Conservation (phyloP, 2,329 filamentous ascomycete species). For the Chaetomiaceae sp. region DNA sequence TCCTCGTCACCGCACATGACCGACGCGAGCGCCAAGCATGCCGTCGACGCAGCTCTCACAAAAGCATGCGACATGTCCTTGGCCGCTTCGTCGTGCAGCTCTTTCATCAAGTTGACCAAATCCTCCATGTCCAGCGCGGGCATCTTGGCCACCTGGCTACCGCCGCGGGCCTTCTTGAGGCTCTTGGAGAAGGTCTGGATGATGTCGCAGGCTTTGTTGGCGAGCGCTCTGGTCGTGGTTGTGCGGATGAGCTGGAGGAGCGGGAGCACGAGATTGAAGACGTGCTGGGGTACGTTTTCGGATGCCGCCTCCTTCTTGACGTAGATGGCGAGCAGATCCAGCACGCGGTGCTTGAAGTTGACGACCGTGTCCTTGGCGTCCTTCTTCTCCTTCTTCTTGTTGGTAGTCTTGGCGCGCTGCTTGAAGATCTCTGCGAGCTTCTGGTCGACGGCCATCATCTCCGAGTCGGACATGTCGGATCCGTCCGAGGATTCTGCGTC, state of each 20-base stretch:
- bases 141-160: slow-evolving; percentile 40
- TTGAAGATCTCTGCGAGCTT: slow-evolving; percentile 83
- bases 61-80: slow-evolving; percentile 64
- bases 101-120: slow-evolving; percentile 55
- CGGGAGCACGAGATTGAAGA: slow-evolving; percentile 68
- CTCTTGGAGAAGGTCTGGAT: slow-evolving; percentile 68
- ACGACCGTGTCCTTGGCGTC: slow-evolving; percentile 84
- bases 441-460: slow-evolving; percentile 86
- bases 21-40: slow-evolving; percentile 63
- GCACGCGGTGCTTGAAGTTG: slow-evolving; percentile 90
- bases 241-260: slow-evolving; percentile 71
- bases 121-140: slow-evolving; percentile 38
- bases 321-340: slow-evolving; percentile 83
- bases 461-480: slow-evolving; percentile 88
- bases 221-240: slow-evolving; percentile 72
- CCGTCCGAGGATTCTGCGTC: slow-evolving; percentile 58
- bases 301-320: slow-evolving; percentile 66
- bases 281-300: slow-evolving; percentile 33
- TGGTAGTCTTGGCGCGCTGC: slow-evolving; percentile 62
- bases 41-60: slow-evolving; percentile 68
- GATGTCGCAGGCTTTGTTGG: slow-evolving; percentile 67
- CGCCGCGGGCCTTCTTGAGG: slow-evolving; percentile 53
- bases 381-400: slow-evolving; percentile 78
- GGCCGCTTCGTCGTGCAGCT: slow-evolving; percentile 65
- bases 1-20: slow-evolving; percentile 54